Evolutionary conservation across 1,284 basidiomycete species (phyloP).

Genomic region (Ganoderma lingzhi): DNA sequence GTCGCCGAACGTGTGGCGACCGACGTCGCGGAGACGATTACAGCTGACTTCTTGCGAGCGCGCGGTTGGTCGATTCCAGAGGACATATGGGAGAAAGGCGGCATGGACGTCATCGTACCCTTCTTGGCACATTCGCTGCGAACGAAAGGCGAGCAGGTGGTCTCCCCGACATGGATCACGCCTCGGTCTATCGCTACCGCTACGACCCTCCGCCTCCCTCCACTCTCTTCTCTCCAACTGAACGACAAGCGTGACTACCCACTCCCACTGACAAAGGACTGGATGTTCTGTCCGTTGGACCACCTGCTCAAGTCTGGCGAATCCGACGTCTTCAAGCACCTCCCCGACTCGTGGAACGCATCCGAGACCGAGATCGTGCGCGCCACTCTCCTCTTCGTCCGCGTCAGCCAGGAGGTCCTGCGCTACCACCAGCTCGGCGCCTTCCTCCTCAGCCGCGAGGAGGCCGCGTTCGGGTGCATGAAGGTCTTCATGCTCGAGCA

Average conservation of each 20-base stretch:
- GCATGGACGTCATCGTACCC: slow-evolving; percentile 60
- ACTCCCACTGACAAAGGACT: slow-evolving; percentile 77
- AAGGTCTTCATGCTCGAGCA: slow-evolving; percentile 97
- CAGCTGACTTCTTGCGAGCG: slow-evolving; percentile 48
- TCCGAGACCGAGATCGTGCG: slow-evolving; percentile 84
- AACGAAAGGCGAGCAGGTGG: slow-evolving; percentile 41
- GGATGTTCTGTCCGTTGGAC: slow-evolving; percentile 78
- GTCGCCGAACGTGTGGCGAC: slow-evolving; percentile 49
- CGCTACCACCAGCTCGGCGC: slow-evolving; percentile 48
- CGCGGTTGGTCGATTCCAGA: slow-evolving; percentile 48
- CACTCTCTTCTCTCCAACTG: slow-evolving; percentile 39
- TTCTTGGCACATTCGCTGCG: slow-evolving; percentile 61
- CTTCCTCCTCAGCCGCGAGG: slow-evolving; percentile 57
- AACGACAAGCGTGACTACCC: slow-evolving; percentile 44
- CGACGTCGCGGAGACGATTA: slow-evolving; percentile 49
- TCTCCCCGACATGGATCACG: slow-evolving; percentile 57
- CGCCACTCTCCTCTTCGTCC: slow-evolving; percentile 47
- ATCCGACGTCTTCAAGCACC: slow-evolving; percentile 73
- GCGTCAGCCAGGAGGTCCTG: slow-evolving; percentile 44
- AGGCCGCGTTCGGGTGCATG: slow-evolving; percentile 83
- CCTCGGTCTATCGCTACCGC: slow-evolving; percentile 60
- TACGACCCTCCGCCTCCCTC: slow-evolving; percentile 64
- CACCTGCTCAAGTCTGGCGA: slow-evolving; percentile 85
- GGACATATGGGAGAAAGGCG: slow-evolving; percentile 59
- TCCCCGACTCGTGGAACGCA: slow-evolving; percentile 81